A percentile compares a stretch with the other conserved stretches of the same genome.
Conservation (phyloP, 163 green algal species). For the Prototheca wickerhamii region DNA sequence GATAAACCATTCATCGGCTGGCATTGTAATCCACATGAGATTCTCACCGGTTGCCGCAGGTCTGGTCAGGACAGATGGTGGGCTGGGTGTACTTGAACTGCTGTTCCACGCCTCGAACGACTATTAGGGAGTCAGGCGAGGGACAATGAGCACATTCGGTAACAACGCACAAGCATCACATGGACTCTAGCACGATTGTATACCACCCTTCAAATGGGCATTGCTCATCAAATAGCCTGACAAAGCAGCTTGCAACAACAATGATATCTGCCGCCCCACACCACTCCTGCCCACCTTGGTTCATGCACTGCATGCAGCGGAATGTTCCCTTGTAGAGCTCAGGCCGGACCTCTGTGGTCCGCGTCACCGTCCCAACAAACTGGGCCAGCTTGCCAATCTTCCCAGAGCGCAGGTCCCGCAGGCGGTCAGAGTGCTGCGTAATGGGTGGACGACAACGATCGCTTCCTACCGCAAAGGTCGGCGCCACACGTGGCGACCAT, state of each 20-base stretch:
- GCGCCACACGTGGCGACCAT: no score
- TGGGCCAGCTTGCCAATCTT: constrained; percentile 74
- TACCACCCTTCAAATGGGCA: no score
- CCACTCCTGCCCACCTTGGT: not conserved
- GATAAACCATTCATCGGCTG: not conserved
- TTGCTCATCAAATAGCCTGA: not conserved
- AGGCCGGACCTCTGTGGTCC: constrained; percentile 89
- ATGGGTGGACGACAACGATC: not conserved
- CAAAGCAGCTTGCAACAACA: not conserved
- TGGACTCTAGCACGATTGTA: no score
- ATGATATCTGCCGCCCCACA: not conserved
- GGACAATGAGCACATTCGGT: not conserved
- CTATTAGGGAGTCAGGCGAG: not conserved
- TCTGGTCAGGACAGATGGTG: constrained; percentile 70
- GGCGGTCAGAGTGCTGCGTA: constrained; percentile 18
- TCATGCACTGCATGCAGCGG: constrained; percentile 75
- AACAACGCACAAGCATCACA: no score
- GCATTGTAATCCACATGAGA: not conserved
- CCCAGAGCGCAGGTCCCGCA: constrained; percentile 67
- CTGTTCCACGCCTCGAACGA: constrained; percentile 78
- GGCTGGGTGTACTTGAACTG: constrained; percentile 96
- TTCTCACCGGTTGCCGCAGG: constrained; percentile 79
- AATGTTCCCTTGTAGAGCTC: constrained; percentile 90
- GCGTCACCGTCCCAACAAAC: constrained; percentile 88
- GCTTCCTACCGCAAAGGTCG: no score